Evolutionary conservation across 148 eudicot genomes (phyloP), one percentile per base, ranked within the genome.

Genomic region (Persicaria tinctoria): DNA sequence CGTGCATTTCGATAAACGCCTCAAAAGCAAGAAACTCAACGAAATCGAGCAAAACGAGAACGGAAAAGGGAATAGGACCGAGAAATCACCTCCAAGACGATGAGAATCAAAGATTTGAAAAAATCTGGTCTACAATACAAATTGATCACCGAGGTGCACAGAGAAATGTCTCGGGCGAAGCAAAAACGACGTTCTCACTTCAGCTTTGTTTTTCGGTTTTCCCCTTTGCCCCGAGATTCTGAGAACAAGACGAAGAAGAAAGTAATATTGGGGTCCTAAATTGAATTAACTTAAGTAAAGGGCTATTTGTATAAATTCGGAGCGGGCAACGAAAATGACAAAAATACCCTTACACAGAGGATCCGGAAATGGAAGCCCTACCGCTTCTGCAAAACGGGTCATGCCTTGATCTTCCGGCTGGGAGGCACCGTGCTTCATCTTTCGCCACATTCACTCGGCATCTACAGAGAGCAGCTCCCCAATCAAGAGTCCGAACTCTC

Each of bases 371-470:
- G 16, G 48, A 66, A 66, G 70, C 70, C 70, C 70, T 66, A 41
- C 18, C 47, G 70, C 13, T 13, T 66, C 32, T 44, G 70, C 13
- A 9, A 41, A 66, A 5, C 70, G 70, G 70, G 70, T 66, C 70
- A 41, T 66, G 47, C 41, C 44, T 41, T 16, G 16, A 44, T 66
- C 44, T 47, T 38, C 41, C 70, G 70, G 44, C 70, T 41, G 70
- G 70, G 16, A 66, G 70, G 32, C 70, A 66, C 70, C 14, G 70
- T 41, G 48, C n/a, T 66, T 66, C 70, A 12, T 66, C 17, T 66
- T 66, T 66, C 47, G 70, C 48, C 70, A 64, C 47, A 66, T 41
- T 38, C 70, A 66, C 47, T 38, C 70, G 48, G 70, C 70, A 66
- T 66, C 70, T 17, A 14, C 17, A 66, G 70, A 44, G 48, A 46